These are phyloP conservation scores for Suhomyces faveliae DNA, from an alignment of 805 yeast species.

Conservation along the genomic window DNA sequence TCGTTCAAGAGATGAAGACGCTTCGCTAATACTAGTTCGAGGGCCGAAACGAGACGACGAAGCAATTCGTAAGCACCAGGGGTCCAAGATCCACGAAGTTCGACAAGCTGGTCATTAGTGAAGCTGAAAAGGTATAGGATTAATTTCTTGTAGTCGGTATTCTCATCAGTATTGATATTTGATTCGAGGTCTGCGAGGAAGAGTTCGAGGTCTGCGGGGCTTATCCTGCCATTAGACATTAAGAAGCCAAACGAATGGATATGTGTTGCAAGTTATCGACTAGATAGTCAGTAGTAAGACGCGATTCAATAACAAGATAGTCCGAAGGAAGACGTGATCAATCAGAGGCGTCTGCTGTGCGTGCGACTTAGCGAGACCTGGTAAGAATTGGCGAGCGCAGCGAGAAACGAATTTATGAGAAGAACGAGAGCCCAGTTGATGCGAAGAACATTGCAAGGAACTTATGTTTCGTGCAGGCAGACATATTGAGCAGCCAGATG, in stretches of 20 bases:
- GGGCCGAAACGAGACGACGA: slow-evolving; percentile 24
- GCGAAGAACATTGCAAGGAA: too few relatives aligned
- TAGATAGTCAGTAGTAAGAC: too few relatives aligned
- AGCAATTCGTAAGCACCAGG: slow-evolving; percentile 15
- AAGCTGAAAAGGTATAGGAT: slow-evolving; percentile 33
- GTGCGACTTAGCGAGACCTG: neutral
- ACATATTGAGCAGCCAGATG: too few relatives aligned
- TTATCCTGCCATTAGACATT: neutral
- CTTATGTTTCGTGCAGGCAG: too few relatives aligned
- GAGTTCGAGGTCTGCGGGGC: slow-evolving; percentile 3
- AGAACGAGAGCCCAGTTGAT: neutral
- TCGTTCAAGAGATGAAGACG: slow-evolving; percentile 26
- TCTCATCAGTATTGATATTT: slow-evolving; percentile 28
- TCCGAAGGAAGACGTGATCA: neutral
- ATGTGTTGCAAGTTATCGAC: too few relatives aligned
- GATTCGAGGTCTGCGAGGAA: slow-evolving; percentile 36
- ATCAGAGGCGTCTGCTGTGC: neutral
- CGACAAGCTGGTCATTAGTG: slow-evolving; percentile 23
- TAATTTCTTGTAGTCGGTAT: slow-evolving; percentile 36
- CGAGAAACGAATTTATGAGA: neutral
- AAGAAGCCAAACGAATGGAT: neutral
- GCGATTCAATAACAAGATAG: neutral
- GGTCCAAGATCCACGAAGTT: slow-evolving; percentile 1
- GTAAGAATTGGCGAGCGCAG: neutral
- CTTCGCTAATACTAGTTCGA: slow-evolving; percentile 34